Percentiles rank a stretch among this genome's conserved stretches.
phyloP scores from a whole-genome alignment of 2,329 filamentous ascomycete species.

The Cytospora chrysosperma region DNA sequence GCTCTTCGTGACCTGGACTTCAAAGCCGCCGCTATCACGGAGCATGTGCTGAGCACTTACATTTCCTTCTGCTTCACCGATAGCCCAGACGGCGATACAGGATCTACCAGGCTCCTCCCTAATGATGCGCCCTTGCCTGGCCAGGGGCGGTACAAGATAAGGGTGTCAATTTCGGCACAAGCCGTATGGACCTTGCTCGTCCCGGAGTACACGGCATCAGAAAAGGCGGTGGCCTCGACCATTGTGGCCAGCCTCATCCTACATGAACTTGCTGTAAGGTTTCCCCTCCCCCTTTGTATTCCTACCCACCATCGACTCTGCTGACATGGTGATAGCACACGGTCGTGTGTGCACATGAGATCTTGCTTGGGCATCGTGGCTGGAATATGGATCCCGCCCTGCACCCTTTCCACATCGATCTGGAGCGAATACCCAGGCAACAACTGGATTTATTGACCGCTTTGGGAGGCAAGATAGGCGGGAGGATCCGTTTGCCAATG shows the following conservation, averaged over 20 bases:
- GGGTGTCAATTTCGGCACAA: neutral
- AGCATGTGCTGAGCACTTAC: neutral
- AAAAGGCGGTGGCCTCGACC: neutral
- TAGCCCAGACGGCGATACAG: neutral
- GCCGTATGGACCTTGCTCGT: neutral
- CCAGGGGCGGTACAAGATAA: neutral
- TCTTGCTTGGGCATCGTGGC: neutral
- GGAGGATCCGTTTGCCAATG: neutral
- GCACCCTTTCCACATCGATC: neutral
- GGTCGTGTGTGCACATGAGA: neutral
- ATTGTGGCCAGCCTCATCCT: neutral
- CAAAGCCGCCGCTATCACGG: neutral
- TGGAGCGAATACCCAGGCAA: neutral
- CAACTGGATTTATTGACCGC: neutral
- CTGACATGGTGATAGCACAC: neutral
- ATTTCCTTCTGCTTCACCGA: neutral
- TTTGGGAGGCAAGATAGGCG: neutral
- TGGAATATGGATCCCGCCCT: neutral
- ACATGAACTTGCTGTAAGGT: slow-evolving; percentile 1
- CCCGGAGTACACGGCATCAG: neutral
- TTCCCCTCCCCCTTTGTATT: neutral
- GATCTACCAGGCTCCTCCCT: neutral
- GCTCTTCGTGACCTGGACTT: neutral
- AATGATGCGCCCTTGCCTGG: neutral
- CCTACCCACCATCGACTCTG: neutral